Evolutionary conservation across 2,329 filamentous ascomycete genomes (phyloP).

Genomic region (Xylaria multiplex): DNA sequence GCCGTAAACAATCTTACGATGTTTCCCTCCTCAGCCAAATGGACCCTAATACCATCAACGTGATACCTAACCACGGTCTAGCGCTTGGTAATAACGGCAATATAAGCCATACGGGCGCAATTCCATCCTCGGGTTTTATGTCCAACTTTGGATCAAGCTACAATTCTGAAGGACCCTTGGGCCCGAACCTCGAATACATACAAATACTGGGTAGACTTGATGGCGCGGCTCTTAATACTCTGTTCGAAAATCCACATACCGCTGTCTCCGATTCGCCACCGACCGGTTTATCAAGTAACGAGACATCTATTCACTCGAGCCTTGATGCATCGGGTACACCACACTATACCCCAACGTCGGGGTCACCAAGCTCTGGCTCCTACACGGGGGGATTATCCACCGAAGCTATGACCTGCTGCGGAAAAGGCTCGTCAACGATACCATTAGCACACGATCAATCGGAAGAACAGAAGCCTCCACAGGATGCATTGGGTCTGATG

Average conservation of each 20-base stretch:
- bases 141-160: constrained; percentile 30
- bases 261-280: constrained; percentile 28
- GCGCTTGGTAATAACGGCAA: constrained; percentile 31
- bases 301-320: constrained; percentile 36
- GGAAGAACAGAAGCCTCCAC: constrained; percentile 31
- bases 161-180: constrained; percentile 19
- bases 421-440: constrained; percentile 20
- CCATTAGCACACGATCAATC: constrained; percentile 26
- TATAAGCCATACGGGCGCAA: constrained; percentile 21
- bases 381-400: constrained; percentile 32
- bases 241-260: constrained; percentile 28
- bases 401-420: constrained; percentile 38
- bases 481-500: constrained; percentile 34
- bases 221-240: constrained; percentile 26
- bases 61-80: constrained; percentile 45
- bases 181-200: constrained; percentile 22
- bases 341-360: constrained; percentile 38
- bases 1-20: constrained; percentile 62
- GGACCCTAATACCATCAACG: constrained; percentile 63
- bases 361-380: constrained; percentile 32
- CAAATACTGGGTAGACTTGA: constrained; percentile 30
- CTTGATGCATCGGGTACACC: constrained; percentile 36
- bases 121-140: constrained; percentile 30
- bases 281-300: constrained; percentile 35
- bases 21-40: constrained; percentile 61